A percentile compares a stretch with the other conserved stretches of the same genome.
These are phyloP conservation scores for Penstemon davidsonii DNA, from an alignment of 257 asterid genomes.

Conservation along the genomic window DNA sequence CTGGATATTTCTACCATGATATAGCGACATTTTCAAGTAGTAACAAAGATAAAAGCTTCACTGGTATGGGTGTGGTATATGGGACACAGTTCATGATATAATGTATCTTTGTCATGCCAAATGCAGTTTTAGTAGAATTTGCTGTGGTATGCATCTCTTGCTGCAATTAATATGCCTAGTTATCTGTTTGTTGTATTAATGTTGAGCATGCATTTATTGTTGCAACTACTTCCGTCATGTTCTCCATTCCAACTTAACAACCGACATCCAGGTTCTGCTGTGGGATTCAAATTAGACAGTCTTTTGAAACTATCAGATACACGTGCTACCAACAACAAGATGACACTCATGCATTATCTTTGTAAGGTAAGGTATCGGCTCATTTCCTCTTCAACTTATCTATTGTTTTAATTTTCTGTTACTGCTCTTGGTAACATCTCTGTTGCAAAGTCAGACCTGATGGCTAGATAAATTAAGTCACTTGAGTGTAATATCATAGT, in stretches of 20 bases:
- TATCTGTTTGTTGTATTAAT: neutral
- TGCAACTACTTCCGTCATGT: no score
- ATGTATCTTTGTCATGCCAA: neutral
- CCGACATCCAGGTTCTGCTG: slow-evolving; percentile 70
- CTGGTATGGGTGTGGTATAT: slow-evolving; percentile 9
- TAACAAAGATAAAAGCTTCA: neutral
- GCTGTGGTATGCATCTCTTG: neutral
- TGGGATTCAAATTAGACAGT: slow-evolving; percentile 98
- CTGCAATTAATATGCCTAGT: neutral
- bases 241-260: no score
- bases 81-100: neutral
- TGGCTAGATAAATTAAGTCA: neutral
- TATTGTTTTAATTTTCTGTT: slow-evolving; percentile 1
- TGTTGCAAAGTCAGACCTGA: slow-evolving; percentile 8
- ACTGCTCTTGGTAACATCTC: slow-evolving; percentile 2
- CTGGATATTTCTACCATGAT: neutral
- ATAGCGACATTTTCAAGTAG: neutral
- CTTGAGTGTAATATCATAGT: no score
- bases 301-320: slow-evolving; percentile 95
- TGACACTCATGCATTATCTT: slow-evolving; percentile 99
- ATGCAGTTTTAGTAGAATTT: neutral
- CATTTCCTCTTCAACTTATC: slow-evolving; percentile 23
- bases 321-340: slow-evolving; percentile 88
- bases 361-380: slow-evolving; percentile 76
- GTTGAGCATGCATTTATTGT: no score